These are phyloP conservation scores for Wickerhamiella hasegawae DNA, from an alignment of 805 yeast species.

Conservation along the genomic window DNA sequence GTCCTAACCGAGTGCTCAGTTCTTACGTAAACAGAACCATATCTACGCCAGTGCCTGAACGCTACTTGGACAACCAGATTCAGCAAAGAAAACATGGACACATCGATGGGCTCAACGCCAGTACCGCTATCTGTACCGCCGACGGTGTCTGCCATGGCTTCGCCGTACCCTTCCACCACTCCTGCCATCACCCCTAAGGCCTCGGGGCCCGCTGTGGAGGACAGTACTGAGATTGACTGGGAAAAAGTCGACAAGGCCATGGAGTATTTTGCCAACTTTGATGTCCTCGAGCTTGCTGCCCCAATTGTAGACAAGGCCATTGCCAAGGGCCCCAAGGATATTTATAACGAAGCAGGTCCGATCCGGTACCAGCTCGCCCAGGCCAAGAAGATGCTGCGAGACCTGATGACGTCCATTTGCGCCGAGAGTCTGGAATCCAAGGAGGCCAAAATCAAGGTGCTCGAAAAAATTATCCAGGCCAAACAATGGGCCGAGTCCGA, in stretches of 20 bases:
- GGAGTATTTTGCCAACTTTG: slow-evolving; percentile 10
- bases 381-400: slow-evolving; percentile 9
- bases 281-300: slow-evolving; percentile 14
- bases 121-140: too few relatives aligned
- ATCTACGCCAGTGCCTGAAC: too few relatives aligned
- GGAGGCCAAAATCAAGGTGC: slow-evolving; percentile 7
- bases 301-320: slow-evolving; percentile 11
- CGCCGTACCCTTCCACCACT: not conserved
- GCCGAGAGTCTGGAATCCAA: slow-evolving; percentile 9
- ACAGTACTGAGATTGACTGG: slow-evolving; percentile 10
- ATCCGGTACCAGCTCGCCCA: slow-evolving; percentile 14
- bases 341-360: slow-evolving; percentile 17
- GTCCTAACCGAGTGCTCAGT: too few relatives aligned
- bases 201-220: not conserved
- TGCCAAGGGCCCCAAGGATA: slow-evolving; percentile 15
- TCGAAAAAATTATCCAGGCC: slow-evolving; percentile 9
- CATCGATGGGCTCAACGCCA: too few relatives aligned
- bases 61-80: too few relatives aligned
- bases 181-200: not conserved
- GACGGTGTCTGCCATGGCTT: too few relatives aligned
- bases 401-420: slow-evolving; percentile 10
- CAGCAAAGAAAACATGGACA: too few relatives aligned
- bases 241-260: slow-evolving; percentile 13
- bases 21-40: too few relatives aligned
- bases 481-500: slow-evolving; percentile 8